Base-by-base conservation (phyloP, 495 filamentous ascomycete genomes). In the Aspergillus nanangensis region DNA sequence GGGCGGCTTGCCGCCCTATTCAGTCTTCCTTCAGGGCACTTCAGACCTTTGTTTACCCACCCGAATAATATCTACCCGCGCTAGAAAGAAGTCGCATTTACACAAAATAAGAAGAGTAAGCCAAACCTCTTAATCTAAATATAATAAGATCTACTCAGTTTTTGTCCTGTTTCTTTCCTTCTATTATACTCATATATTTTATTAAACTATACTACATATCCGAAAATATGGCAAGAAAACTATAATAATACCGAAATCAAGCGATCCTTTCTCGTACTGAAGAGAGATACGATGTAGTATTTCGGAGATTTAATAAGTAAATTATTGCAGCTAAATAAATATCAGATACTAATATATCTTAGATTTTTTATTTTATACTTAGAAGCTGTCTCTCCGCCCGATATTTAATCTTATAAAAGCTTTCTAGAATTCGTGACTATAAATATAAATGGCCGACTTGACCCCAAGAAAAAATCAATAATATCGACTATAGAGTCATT, bases 1-100 rank as follows among this genome's bases (percentile, higher is more conserved):
- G 34, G 34, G 17, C 34, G 17, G 34, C 34, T 37, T 37, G 34
- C 34, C 34, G 34, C 34, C 34, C 34, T 37, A 37, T 37, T 37
- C 34, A 37, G 34, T 37, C 34, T 37, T 37, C 17, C 34, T 37
- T 37, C 34, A 37, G 34, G 34, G 34, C 34, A 7, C 7, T 37
- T 37, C 34, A 37, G 34, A 14, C 34, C 34, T 14, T 14, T 37
- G 34, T 37, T 37, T 14, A 37, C 34, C 34, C 34, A 37, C 7
- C 34, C 34, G 11, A 37, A 37, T n/a, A 37, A 5, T 37, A 37
- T 37, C 7, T 14, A 37, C 25, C 25, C 25, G 25, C 5, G 34
- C 34, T 37, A 37, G 34, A 8, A 37, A 14, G 17, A 37, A 37
- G 34, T 37, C 17, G 15, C 17, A 37, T 37, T 37, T 37, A 14